phyloP scores from a whole-genome alignment of 2,329 filamentous ascomycete species.

The Raffaelea arxii region DNA sequence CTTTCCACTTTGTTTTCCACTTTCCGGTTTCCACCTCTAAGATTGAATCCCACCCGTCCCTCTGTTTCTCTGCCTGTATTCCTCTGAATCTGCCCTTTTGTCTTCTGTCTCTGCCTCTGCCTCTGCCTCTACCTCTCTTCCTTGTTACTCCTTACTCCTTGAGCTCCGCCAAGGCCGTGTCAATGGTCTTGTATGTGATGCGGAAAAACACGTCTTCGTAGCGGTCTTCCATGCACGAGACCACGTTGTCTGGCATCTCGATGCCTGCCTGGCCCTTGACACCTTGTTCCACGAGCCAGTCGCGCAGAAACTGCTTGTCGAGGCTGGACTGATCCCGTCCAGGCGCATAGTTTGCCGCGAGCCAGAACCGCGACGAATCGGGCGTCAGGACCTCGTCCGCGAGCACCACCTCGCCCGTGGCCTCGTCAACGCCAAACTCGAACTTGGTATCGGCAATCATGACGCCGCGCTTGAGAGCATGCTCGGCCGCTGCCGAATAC shows the following conservation, averaged over 20 bases:
- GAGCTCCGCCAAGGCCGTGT: conserved; percentile 19
- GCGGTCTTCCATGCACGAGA: conserved; percentile 56
- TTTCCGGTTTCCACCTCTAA: too few relatives aligned
- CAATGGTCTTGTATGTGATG: conserved; percentile 48
- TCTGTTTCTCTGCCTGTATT: too few relatives aligned
- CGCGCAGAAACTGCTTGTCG: conserved; percentile 76
- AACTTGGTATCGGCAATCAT: conserved; percentile 59
- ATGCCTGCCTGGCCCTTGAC: conserved; percentile 69
- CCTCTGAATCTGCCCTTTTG: too few relatives aligned
- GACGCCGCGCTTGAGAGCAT: conserved; percentile 57
- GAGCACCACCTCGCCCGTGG: conserved; percentile 58
- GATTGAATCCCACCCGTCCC: too few relatives aligned
- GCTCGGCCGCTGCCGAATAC: conserved; percentile 52
- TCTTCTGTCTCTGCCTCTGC: too few relatives aligned
- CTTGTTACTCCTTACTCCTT: neutral
- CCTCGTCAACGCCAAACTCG: conserved; percentile 58
- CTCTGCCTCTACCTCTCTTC: too few relatives aligned
- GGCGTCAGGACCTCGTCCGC: conserved; percentile 83
- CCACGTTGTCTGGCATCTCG: conserved; percentile 61
- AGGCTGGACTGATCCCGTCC: conserved; percentile 74
- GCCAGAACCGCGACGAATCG: conserved; percentile 82
- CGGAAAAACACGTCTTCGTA: conserved; percentile 68
- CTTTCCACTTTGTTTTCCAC: too few relatives aligned
- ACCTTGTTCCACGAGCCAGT: conserved; percentile 68
- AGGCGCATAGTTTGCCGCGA: conserved; percentile 58